Percentiles rank a stretch among this genome's conserved stretches.
Evolutionary conservation across 768 basidiomycete species (phyloP).

Genomic region (Trametes cingulata): DNA sequence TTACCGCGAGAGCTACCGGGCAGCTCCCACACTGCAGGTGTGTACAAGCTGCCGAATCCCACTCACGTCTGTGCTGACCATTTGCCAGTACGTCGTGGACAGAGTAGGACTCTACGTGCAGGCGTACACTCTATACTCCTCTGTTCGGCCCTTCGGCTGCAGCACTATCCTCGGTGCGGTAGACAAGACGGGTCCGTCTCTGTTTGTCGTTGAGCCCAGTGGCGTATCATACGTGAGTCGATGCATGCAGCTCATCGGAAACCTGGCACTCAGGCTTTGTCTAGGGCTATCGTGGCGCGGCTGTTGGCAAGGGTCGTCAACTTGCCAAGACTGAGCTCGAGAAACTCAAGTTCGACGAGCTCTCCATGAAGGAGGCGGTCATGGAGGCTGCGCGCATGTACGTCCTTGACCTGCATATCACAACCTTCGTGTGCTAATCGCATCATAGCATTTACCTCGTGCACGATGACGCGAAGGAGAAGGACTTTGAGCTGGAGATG

Average conservation of each 20-base stretch:
- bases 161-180: constrained; percentile 89
- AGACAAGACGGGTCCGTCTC: constrained; percentile 82
- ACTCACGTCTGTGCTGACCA: not conserved
- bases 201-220: constrained; percentile 93
- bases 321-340: constrained; percentile 98
- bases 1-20: constrained; percentile 71
- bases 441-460: constrained; percentile 85
- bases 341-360: constrained; percentile 84
- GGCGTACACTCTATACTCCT: constrained; percentile 96
- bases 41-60: constrained; percentile 11
- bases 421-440: constrained; percentile 13
- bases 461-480: constrained; percentile 97
- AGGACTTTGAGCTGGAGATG: constrained; percentile 97
- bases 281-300: constrained; percentile 93
- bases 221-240: constrained; percentile 82
- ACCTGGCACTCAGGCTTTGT: not conserved
- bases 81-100: constrained; percentile 49
- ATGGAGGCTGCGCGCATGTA: constrained; percentile 95
- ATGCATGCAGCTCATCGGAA: not conserved
- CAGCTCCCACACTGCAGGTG: constrained; percentile 81
- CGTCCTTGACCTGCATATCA: constrained; percentile 32
- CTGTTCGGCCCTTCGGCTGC: constrained; percentile 95
- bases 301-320: constrained; percentile 98
- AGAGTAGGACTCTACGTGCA: constrained; percentile 90
- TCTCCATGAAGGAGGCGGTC: constrained; percentile 84